phyloP scores from a whole-genome alignment of 164 flowering plant species.

The Nymphaea colorata region DNA sequence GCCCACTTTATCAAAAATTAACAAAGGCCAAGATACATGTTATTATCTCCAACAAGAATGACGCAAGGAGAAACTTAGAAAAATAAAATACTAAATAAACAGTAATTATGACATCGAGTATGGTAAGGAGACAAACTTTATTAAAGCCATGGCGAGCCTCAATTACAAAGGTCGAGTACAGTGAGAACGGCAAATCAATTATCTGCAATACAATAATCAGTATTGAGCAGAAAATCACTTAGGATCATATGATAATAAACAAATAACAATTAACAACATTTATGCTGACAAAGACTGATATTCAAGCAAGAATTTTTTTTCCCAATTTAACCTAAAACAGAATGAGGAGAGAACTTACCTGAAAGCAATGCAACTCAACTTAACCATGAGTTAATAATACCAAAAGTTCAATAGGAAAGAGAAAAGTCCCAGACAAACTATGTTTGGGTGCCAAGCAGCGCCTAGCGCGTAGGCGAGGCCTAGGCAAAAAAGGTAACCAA shows the following conservation, averaged over 20 bases:
- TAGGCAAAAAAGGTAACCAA: too few relatives aligned
- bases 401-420: too few relatives aligned
- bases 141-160: slow-evolving; percentile 98
- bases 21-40: background rate
- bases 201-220: slow-evolving; percentile 40
- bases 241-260: background rate
- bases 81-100: background rate
- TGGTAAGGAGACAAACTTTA: slow-evolving; percentile 38
- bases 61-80: background rate
- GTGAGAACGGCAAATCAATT: slow-evolving; percentile 91
- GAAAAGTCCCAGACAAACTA: too few relatives aligned
- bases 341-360: too few relatives aligned
- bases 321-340: too few relatives aligned
- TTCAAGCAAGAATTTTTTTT: too few relatives aligned
- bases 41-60: background rate
- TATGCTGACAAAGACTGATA: too few relatives aligned
- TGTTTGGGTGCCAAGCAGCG: too few relatives aligned
- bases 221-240: background rate
- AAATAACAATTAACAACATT: too few relatives aligned
- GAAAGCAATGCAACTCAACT: too few relatives aligned
- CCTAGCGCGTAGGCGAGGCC: too few relatives aligned
- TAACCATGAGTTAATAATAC: too few relatives aligned
- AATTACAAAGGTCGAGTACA: slow-evolving; percentile 94
- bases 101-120: background rate
- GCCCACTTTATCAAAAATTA: background rate